Conservation (phyloP, 2,329 filamentous ascomycete species). For the Fusarium coffeatum region DNA sequence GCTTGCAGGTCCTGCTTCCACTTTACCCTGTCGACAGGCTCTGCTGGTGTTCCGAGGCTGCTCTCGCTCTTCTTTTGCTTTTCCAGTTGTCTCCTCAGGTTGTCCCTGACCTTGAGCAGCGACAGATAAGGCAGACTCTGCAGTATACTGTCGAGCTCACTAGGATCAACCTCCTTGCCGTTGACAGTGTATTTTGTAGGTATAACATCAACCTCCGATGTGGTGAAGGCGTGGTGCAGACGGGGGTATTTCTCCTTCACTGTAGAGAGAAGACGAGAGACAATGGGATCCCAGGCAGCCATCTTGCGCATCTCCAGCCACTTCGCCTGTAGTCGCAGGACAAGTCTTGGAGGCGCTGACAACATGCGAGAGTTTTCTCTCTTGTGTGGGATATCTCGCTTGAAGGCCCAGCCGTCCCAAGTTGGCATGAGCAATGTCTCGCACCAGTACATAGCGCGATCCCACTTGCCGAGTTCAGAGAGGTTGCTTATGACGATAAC, state of each 20-base stretch:
- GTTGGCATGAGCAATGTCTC: conserved; percentile 81
- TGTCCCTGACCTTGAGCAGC: conserved; percentile 44
- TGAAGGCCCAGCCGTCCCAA: conserved; percentile 77
- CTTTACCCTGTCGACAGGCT: conserved; percentile 7
- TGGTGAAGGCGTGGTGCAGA: conserved; percentile 56
- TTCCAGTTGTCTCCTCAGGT: conserved; percentile 33
- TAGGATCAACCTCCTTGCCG: conserved; percentile 42
- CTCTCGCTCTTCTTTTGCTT: conserved; percentile 37
- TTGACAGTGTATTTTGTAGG: conserved; percentile 44
- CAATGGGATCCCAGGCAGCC: conserved; percentile 61
- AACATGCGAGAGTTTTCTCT: conserved; percentile 52
- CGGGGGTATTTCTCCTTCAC: conserved; percentile 56
- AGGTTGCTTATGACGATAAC: conserved; percentile 80
- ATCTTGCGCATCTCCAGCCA: conserved; percentile 63
- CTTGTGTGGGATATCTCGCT: conserved; percentile 46
- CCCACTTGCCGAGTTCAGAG: conserved; percentile 66
- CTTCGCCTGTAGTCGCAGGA: conserved; percentile 61
- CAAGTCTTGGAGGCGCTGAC: conserved; percentile 52
- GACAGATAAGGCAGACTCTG: conserved; percentile 48
- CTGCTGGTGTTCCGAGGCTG: conserved; percentile 21
- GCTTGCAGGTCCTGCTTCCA: conserved; percentile 41
- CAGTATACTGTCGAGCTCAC: conserved; percentile 48
- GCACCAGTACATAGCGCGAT: conserved; percentile 78
- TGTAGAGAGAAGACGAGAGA: conserved; percentile 54
- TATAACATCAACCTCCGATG: conserved; percentile 48